A percentile compares a stretch with the other conserved stretches of the same genome.
Evolutionary conservation across 306 rosid genomes (phyloP).

Genomic region (Malus fusca): DNA sequence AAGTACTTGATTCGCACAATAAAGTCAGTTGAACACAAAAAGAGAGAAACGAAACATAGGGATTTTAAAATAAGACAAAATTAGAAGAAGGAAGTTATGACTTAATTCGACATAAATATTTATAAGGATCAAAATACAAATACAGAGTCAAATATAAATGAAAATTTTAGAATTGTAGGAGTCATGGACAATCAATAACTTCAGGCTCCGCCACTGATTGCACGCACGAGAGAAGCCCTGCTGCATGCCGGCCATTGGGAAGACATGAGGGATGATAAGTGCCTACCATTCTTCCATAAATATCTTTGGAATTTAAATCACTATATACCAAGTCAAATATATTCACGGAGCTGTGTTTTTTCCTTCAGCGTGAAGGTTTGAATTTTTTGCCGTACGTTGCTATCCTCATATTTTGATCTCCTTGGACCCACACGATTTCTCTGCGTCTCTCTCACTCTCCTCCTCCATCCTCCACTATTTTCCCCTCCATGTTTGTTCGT

Average conservation of each 20-base stretch:
- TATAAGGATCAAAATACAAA: too few relatives aligned
- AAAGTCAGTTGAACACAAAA: too few relatives aligned
- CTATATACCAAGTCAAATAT: background rate
- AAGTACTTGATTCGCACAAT: too few relatives aligned
- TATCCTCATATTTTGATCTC: background rate
- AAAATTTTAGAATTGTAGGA: too few relatives aligned
- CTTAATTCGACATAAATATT: too few relatives aligned
- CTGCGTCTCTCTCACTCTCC: background rate
- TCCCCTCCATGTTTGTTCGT: background rate
- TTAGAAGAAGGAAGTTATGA: too few relatives aligned
- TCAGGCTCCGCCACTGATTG: too few relatives aligned
- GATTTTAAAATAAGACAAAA: too few relatives aligned
- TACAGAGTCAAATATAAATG: too few relatives aligned
- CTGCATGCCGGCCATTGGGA: background rate
- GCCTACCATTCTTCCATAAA: background rate
- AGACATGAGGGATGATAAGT: background rate
- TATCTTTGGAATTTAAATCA: background rate
- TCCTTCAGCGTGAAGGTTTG: conserved; percentile 18
- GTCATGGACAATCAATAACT: too few relatives aligned
- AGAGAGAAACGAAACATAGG: too few relatives aligned
- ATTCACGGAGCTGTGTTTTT: background rate
- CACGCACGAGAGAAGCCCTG: too few relatives aligned
- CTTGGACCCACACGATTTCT: conserved; percentile 9
- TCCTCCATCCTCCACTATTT: background rate
- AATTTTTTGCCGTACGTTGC: background rate